Percentiles rank a stretch among this genome's conserved stretches.
These are phyloP conservation scores for Colletotrichum horii DNA, from an alignment of 2,329 filamentous ascomycete genomes.

Conservation along the genomic window DNA sequence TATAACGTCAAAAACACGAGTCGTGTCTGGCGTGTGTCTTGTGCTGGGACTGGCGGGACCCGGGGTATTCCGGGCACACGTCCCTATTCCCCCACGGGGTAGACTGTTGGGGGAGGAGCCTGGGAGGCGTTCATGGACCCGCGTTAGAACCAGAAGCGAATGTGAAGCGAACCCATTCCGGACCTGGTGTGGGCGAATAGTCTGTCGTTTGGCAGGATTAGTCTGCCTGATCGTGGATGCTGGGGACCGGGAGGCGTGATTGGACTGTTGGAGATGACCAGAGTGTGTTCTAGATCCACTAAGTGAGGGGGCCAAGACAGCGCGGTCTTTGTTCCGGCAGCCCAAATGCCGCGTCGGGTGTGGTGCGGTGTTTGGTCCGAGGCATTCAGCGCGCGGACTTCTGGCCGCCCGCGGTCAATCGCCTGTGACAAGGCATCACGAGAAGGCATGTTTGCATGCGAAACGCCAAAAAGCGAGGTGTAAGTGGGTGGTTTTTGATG, in stretches of 20 bases:
- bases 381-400: background rate
- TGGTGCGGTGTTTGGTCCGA: constrained; percentile 1
- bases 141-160: background rate
- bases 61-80: background rate
- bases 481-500: background rate
- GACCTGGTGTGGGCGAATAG: background rate
- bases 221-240: background rate
- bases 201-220: background rate
- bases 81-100: constrained; percentile 1
- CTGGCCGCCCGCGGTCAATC: background rate
- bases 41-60: background rate
- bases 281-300: background rate
- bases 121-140: background rate
- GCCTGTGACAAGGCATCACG: background rate
- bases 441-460: background rate
- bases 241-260: background rate
- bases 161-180: background rate
- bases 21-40: background rate
- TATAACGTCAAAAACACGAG: background rate
- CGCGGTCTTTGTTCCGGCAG: constrained; percentile 7
- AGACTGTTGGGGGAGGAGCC: background rate
- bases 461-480: background rate
- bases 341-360: background rate
- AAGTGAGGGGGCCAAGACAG: background rate
- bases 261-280: background rate